Evolutionary conservation across 2,329 filamentous ascomycete genomes (phyloP), one percentile per base, ranked within the genome.

Genomic region (Fusarium coffeatum): DNA sequence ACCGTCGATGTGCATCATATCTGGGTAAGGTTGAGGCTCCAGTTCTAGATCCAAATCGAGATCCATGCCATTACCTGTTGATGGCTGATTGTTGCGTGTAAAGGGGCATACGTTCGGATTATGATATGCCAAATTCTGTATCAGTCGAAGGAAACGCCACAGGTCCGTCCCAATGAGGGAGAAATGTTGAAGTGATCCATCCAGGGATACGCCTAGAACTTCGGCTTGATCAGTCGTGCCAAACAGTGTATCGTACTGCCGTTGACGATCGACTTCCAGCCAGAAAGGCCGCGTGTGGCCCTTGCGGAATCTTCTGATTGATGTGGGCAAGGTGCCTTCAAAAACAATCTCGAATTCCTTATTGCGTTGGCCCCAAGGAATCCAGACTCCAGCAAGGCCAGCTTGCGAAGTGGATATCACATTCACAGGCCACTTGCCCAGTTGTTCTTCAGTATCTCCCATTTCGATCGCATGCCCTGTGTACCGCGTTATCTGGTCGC

Each of bases 121-220:
- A 27, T 79, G 77, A 48, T 85, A 78, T 28, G 88, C 89, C 49
- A 97, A 77, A 62, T 91, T 90, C 74, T 97, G 90, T 3, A 98
- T 76, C 67, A 95, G 89, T 60, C 86, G 86, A 8, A 98, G 83
- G 6, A 97, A 83, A 9, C 85, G 84, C 88, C 91, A 92, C 10
- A 90, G 86, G 4, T 86, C 79, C 20, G 86, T 74, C 12, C 85
- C 82, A 1, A 98, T 80, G 16, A 94, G 80, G 2, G 87, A 87
- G 72, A 98, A 91, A 59, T 91, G 87, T 66, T 88, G 88, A 25
- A 94, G 74, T 1, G 90, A 88, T 2, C 93, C 93, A 73, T 93
- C 89, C 34, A 93, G 84, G 9, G 87, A 87, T 9, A 90, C 83
- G 2, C 92, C 93, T 34, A 94, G 77, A 59, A 89, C 80, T 64